These are phyloP conservation scores for Hypomontagnella submonticulosa DNA, from an alignment of 495 filamentous ascomycete species.

Conservation along the genomic window DNA sequence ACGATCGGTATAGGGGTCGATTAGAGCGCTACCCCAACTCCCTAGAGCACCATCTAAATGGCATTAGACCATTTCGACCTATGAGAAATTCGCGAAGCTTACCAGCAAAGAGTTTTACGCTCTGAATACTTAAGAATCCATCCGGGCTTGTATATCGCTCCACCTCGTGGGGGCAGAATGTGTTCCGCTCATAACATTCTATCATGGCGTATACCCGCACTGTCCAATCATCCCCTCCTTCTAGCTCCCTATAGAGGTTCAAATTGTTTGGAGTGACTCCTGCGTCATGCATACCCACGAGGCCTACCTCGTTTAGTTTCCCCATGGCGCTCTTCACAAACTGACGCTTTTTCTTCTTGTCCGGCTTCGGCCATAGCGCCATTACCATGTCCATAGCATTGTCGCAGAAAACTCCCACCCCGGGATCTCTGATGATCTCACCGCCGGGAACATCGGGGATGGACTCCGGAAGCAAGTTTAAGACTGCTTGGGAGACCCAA, in stretches of 20 bases:
- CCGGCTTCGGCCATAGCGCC: conserved; percentile 64
- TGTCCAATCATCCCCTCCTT: conserved; percentile 59
- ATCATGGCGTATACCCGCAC: conserved; percentile 71
- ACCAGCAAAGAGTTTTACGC: conserved; percentile 71
- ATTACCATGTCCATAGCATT: conserved; percentile 72
- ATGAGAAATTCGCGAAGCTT: conserved; percentile 9
- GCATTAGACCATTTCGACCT: conserved; percentile 31
- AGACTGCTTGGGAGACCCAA: conserved; percentile 69
- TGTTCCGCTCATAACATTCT: conserved; percentile 69
- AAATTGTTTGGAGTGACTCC: conserved; percentile 64
- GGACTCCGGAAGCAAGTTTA: conserved; percentile 63
- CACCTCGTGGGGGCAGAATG: conserved; percentile 64
- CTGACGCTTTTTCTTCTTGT: conserved; percentile 55
- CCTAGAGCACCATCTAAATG: conserved; percentile 70
- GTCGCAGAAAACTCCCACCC: conserved; percentile 75
- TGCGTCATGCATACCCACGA: conserved; percentile 72
- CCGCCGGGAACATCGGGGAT: conserved; percentile 67
- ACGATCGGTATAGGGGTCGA: conserved; percentile 70
- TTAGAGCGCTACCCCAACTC: conserved; percentile 70
- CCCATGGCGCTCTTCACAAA: conserved; percentile 66
- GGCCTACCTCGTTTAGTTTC: conserved; percentile 66
- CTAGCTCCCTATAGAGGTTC: conserved; percentile 60
- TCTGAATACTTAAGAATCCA: conserved; percentile 60
- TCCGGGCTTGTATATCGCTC: conserved; percentile 51
- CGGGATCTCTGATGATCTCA: conserved; percentile 64